A percentile compares a stretch with the other conserved stretches of the same genome.
phyloP scores from a whole-genome alignment of 179 eudicot genomes.

The Patellifolia procumbens region DNA sequence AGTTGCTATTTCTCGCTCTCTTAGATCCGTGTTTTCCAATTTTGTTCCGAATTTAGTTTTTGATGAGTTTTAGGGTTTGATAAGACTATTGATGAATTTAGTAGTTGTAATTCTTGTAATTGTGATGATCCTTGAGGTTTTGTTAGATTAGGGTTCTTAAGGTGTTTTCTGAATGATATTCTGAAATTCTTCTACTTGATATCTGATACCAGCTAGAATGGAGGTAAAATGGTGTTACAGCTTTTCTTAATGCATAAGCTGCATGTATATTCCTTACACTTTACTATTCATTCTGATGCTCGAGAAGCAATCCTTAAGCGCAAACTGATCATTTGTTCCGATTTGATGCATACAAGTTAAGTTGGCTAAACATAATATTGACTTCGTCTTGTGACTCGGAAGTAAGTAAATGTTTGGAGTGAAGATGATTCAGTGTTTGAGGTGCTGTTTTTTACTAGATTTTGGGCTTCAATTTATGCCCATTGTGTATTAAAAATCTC shows the following conservation, averaged over 20 bases:
- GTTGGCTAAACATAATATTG: too few species aligned
- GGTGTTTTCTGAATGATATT: neutral
- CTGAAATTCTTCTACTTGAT: neutral
- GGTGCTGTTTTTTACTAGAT: neutral
- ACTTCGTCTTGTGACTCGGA: neutral
- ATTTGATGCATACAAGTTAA: neutral
- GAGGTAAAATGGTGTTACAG: neutral
- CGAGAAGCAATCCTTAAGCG: neutral
- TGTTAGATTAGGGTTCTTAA: neutral
- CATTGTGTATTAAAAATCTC: neutral
- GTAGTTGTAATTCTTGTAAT: neutral
- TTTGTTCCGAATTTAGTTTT: neutral
- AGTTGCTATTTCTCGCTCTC: neutral
- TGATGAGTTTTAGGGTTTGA: conserved; percentile 6
- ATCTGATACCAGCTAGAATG: too few species aligned
- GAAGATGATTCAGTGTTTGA: neutral
- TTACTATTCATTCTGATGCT: neutral
- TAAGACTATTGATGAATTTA: neutral
- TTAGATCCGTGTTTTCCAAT: neutral
- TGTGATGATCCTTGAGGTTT: neutral
- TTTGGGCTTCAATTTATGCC: neutral
- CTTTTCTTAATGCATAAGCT: neutral
- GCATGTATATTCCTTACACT: neutral
- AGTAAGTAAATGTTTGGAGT: neutral
- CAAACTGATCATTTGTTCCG: neutral